Evolutionary conservation across 768 basidiomycete species (phyloP).

Genomic region (Mycena maculata): DNA sequence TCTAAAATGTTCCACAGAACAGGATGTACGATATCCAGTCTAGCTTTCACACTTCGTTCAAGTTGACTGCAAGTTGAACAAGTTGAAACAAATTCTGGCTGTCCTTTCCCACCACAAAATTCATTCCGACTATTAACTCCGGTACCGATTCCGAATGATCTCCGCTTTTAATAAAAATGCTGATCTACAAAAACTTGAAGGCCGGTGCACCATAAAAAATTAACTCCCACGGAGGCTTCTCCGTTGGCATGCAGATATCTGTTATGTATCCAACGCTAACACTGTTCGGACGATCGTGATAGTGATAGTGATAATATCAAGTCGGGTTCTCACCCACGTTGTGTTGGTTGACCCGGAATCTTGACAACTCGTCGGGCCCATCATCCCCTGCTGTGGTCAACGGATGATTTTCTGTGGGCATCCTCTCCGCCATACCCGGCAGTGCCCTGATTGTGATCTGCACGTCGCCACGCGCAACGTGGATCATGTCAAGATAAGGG

Average conservation of each 20-base stretch:
- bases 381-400: conserved; percentile 21
- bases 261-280: conserved; percentile 29
- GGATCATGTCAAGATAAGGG: conserved; percentile 20
- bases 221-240: conserved; percentile 16
- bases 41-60: too few relatives aligned
- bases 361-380: conserved; percentile 14
- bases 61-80: too few relatives aligned
- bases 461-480: conserved; percentile 19
- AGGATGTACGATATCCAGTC: too few relatives aligned
- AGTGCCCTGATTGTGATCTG: conserved; percentile 19
- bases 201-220: too few relatives aligned
- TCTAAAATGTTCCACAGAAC: too few relatives aligned
- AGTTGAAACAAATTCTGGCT: too few relatives aligned
- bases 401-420: neutral
- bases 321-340: conserved; percentile 11
- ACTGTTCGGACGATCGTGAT: conserved; percentile 19
- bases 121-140: too few relatives aligned
- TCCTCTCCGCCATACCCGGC: conserved; percentile 14
- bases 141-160: too few relatives aligned
- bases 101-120: too few relatives aligned
- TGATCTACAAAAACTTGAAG: too few relatives aligned
- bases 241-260: conserved; percentile 26
- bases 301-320: too few relatives aligned
- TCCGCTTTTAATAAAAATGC: too few relatives aligned
- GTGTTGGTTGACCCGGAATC: conserved; percentile 25